Evolutionary conservation across 257 asterid genomes (phyloP), one percentile per base, ranked within the genome.

Genomic region (Striga asiatica): DNA sequence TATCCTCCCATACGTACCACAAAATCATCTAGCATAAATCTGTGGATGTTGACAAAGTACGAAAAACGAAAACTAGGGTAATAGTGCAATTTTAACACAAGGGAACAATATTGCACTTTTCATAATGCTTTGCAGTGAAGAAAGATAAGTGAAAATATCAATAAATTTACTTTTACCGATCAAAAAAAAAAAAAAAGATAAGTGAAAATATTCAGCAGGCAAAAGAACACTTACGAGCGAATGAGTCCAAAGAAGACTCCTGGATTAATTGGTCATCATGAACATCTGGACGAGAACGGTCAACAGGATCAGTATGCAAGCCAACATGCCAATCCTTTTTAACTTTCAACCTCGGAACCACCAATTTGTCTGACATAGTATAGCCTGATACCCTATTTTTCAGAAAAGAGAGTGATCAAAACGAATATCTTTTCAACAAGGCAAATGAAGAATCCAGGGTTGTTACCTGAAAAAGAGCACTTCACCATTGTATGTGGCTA

Each of bases 261-360:
- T 85, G 82, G 32, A 75, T 50, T 54, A 92, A 77, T 54, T 76
- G 73, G 19, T 81, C 85, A 64, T 92, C 99, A 60, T 81, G 75
- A 65, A 92, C 97, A 81, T 92, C 92, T 21, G 99, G 94, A 67
- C 88, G 97, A 58, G 93, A 78, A 42, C 94, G 91, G 54, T 92
- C 97, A 59, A 76, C 95, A 4, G 91, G 92, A 60, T 85, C 97
- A 22, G 81, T 76, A 50, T 79, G 75, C 85, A 92, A 78, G 50
- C 95, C 99, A 65, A 85, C 97, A 73, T 76, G 54, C 99, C 99
- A 92, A 75, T 92, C 93, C 70, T 85, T 88, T 72, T 78, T 88
- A 54, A 92, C 93, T 79, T 64, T 92, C 69, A 88, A 70, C 68
- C 99, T 83, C 22, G 94, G 94, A 67, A 92, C 79, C 82, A 65